Base-by-base conservation (phyloP, 2,329 filamentous ascomycete species). In the Diaporthe ilicicola region DNA sequence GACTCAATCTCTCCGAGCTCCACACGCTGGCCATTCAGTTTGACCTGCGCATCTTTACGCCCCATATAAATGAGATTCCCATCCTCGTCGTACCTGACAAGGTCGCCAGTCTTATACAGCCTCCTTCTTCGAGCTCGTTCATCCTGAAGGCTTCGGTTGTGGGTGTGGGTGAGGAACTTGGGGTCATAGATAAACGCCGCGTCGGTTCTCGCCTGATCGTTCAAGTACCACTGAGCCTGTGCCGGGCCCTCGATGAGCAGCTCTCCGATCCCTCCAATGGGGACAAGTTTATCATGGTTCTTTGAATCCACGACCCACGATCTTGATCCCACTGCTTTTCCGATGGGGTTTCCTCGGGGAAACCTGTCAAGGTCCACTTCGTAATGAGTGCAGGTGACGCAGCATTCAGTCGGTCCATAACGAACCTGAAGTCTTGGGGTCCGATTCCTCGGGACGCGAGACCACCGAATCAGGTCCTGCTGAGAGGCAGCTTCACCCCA, bases 21-120 rank as follows among this genome's bases (percentile, higher is more conserved):
- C 51, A 89, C 82, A 39, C 88, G 79, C 70, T 86, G 89, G 13
- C 91, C 91, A 13, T 85, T 83, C 7, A 91, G 78, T 76, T 91
- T 91, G 56, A 90, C 83, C 75, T 91, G 89, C 0, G 83, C 83
- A 73, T 91, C 89, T 72, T 88, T 89, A 17, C 89, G 82, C 17
- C 86, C 86, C 22, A 87, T 71, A 48, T 83, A 87, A 0, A 80
- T 75, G 6, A 88, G 74, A 6, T 72, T 42, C 19, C 75, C 75
- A 48, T 86, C 81, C 0, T 77, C 74, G 44, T 82, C 78, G 48
- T 85, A 85, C 32, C 75, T 74, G 2, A 79, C 86, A 2, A 88
- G 77, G 73, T 88, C 86, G 6, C 86, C 86, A 2, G 86, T 87
- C 70, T 83, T 83, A 74, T 86, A 88, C 8, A 77, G 70, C 82